Base-by-base conservation (phyloP, 305 asterid genomes). In the Ajuga reptans region DNA sequence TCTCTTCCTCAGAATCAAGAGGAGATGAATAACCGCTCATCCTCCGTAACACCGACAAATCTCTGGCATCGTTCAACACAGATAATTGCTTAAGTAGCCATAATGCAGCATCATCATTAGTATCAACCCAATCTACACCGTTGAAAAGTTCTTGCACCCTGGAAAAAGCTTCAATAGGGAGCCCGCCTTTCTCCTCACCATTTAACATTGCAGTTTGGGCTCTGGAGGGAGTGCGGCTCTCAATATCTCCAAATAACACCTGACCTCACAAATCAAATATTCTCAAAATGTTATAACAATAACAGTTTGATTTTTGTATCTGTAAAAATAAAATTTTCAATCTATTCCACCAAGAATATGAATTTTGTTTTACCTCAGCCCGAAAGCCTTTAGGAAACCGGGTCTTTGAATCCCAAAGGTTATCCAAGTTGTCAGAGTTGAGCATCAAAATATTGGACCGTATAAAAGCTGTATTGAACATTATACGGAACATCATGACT, bases 191-290 rank as follows among this genome's bases (percentile, higher is more conserved):
- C 84, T 87, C 97, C 80, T 92, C 96, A 34, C 91, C 91, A 74
- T 92, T 87, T 75, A 90, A 79, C 83, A 85, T 79, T n/a, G 86
- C 61, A 59, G 90, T 90, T 68, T 85, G 88, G 72, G 84, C 74
- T 81, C 77, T 92, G 72, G 85, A 75, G 33, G 95, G 84, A 67
- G 84, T 77, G 56, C 84, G 82, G 80, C 84, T 88, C 80, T 92
- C 98, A 55, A 92, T 86, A 72, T 92, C 98, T 57, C 98, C 97
- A 82, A 92, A 92, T 59, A 92, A 84, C 54, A 92, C 91, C 98
- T 92, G 77, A 59, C 57, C 58, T 64, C 61, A 21, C 46, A 76
- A 24, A 76, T 55, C 27, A 71, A 68, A 72, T 72, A 72, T 68
- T 42, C 68, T 27, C 9, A 69, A 80, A 56, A 54, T 42, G 47